These are phyloP conservation scores for Blastobotrys attinorum DNA, from an alignment of 805 yeast genomes.

Conservation along the genomic window DNA sequence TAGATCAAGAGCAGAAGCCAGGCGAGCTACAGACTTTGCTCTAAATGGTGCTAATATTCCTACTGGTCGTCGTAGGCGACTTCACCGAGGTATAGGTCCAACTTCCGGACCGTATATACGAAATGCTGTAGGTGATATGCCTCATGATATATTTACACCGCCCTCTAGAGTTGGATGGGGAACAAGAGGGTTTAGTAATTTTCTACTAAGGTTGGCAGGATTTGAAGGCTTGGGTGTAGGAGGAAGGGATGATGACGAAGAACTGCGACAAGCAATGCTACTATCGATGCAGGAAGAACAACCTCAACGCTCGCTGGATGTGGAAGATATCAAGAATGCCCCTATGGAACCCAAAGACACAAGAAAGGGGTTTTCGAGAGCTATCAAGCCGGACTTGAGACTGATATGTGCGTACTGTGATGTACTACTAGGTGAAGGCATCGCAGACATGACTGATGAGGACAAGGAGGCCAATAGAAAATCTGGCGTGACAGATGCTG, in stretches of 20 bases:
- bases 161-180: too few relatives aligned
- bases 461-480: constrained; percentile 8
- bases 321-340: constrained; percentile 7
- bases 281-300: background rate
- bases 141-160: too few relatives aligned
- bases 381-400: constrained; percentile 30
- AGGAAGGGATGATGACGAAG: background rate
- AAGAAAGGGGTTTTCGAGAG: constrained; percentile 19
- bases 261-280: constrained; percentile 1
- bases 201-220: background rate
- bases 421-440: constrained; percentile 62
- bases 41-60: too few relatives aligned
- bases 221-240: background rate
- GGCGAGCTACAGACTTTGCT: too few relatives aligned
- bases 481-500: constrained; percentile 39
- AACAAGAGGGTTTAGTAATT: too few relatives aligned
- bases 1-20: too few relatives aligned
- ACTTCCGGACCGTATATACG: background rate
- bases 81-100: too few relatives aligned
- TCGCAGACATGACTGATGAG: constrained; percentile 44
- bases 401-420: constrained; percentile 66
- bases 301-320: background rate
- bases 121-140: background rate
- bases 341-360: constrained; percentile 7
- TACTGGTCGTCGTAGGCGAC: too few relatives aligned